Percentiles rank a stretch among this genome's conserved stretches.
phyloP scores from a whole-genome alignment of 2,329 filamentous ascomycete genomes.

The Alternaria solani region DNA sequence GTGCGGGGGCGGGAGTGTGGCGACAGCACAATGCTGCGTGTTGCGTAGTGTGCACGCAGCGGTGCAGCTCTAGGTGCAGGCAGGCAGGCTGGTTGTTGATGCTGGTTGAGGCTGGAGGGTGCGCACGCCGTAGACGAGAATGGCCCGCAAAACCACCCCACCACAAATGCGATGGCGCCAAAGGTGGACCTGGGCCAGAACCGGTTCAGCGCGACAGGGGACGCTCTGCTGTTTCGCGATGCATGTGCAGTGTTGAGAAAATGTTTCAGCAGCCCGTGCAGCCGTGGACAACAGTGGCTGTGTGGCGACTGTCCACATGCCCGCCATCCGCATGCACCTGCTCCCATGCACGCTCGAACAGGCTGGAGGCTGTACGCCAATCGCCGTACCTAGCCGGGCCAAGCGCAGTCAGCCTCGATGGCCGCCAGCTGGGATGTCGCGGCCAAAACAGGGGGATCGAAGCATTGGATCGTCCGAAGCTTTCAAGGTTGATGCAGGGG shows the following conservation, averaged over 20 bases:
- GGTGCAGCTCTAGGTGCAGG: constrained; percentile 28
- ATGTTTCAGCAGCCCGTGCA: constrained; percentile 41
- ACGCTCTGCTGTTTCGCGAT: constrained; percentile 16
- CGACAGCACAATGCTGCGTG: constrained; percentile 40
- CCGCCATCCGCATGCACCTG: constrained; percentile 33
- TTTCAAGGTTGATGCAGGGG: constrained; percentile 9
- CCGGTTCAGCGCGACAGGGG: constrained; percentile 21
- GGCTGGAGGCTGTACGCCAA: constrained; percentile 35
- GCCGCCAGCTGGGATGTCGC: constrained; percentile 26
- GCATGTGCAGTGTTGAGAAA: constrained; percentile 11
- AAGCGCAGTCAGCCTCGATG: constrained; percentile 41
- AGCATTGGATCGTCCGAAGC: constrained; percentile 17
- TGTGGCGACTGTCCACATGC: constrained; percentile 44
- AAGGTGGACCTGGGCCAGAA: constrained; percentile 17
- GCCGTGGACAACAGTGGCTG: constrained; percentile 35
- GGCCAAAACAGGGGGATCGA: constrained; percentile 30
- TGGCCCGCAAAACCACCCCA: constrained; percentile 32
- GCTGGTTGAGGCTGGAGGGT: constrained; percentile 19
- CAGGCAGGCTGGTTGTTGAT: constrained; percentile 16
- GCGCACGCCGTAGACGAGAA: constrained; percentile 8
- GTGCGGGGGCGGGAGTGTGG: constrained; percentile 24
- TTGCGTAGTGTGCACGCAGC: constrained; percentile 35
- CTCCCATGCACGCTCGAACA: constrained; percentile 21
- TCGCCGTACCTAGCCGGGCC: constrained; percentile 39
- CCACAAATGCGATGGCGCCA: constrained; percentile 22